Conservation (phyloP, 441 rosid genomes). For the Mallotus japonicus region DNA sequence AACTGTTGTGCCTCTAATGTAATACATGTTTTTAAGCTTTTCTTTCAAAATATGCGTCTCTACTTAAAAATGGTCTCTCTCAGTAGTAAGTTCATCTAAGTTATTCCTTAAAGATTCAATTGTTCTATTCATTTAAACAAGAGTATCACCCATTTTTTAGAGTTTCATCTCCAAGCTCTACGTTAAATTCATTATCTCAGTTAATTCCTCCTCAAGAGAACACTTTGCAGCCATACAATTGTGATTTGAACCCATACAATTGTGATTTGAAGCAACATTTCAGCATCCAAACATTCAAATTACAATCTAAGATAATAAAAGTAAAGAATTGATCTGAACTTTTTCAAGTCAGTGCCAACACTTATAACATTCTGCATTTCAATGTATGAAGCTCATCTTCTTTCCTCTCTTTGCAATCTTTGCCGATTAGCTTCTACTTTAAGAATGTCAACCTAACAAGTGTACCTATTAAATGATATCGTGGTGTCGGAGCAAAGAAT, state of each 20-base stretch:
- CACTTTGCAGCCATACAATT: slow-evolving; percentile 39
- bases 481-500: too few species aligned
- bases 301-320: slow-evolving; percentile 5
- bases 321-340: slow-evolving; percentile 37
- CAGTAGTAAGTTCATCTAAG: slow-evolving; percentile 49
- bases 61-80: slow-evolving; percentile 59
- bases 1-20: slow-evolving; percentile 78
- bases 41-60: slow-evolving; percentile 64
- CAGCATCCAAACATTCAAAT: slow-evolving; percentile 16
- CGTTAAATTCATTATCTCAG: slow-evolving; percentile 46
- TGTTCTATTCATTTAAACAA: slow-evolving; percentile 61
- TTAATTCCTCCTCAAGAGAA: slow-evolving; percentile 57
- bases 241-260: slow-evolving; percentile 21
- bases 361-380: slow-evolving; percentile 64
- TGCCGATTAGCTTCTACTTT: slow-evolving; percentile 95
- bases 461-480: slow-evolving; percentile 26
- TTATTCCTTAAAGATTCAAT: slow-evolving; percentile 52
- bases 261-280: slow-evolving; percentile 18
- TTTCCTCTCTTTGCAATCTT: slow-evolving; percentile 85
- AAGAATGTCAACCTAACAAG: slow-evolving; percentile 76
- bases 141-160: slow-evolving; percentile 54
- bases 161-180: slow-evolving; percentile 82
- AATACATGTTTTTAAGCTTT: slow-evolving; percentile 50
- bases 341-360: slow-evolving; percentile 65
- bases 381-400: slow-evolving; percentile 77